Evolutionary conservation across 441 rosid species (phyloP), one percentile per base, ranked within the genome.

Genomic region (Pelargonium hybrid): DNA sequence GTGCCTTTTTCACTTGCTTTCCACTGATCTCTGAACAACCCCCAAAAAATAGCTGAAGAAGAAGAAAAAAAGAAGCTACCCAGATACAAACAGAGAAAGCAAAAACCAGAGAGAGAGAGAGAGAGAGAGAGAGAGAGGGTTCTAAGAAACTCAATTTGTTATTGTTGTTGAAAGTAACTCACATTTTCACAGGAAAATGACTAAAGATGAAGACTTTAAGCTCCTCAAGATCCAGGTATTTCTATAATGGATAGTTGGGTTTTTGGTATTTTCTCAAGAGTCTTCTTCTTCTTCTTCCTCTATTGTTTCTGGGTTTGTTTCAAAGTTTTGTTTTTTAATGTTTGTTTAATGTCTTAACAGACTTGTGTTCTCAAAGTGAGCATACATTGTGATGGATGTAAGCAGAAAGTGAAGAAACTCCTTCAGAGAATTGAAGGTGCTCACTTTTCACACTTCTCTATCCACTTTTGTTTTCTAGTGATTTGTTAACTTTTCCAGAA

Each of bases 351-450:
- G 9, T 9, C 26, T 5, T 0, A 66, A 23, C 88, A 89, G 97
- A 89, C 87, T 54, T 87, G 77, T 78, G 83, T 85, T 74, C 92
- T 91, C 23, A 88, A 82, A 84, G 97, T 91, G 76, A 88, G 80
- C 85, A 85, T 91, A 2, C 95, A 91, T 47, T 91, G 97, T 73
- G 90, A 88, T 77, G 97, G 97, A 11, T 91, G 97, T 83, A 89
- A 85, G 84, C 86, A 84, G 73, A 89, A 88, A 78, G 97, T 91
- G 74, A 91, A 89, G 87, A 91, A 91, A 79, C 82, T 87, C 34
- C 88, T 91, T 65, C 97, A 87, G 81, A 89, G 86, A 68, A 89
- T 86, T 79, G 97, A 89, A 85, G 97, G 97, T 91, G 71, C 72
- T 74, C 54, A 8, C 64, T 57, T 65, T 61, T 26, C 10, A 5